Evolutionary conservation across 1,139 yeast genomes (phyloP).

Genomic region (Blastobotrys proliferans): DNA sequence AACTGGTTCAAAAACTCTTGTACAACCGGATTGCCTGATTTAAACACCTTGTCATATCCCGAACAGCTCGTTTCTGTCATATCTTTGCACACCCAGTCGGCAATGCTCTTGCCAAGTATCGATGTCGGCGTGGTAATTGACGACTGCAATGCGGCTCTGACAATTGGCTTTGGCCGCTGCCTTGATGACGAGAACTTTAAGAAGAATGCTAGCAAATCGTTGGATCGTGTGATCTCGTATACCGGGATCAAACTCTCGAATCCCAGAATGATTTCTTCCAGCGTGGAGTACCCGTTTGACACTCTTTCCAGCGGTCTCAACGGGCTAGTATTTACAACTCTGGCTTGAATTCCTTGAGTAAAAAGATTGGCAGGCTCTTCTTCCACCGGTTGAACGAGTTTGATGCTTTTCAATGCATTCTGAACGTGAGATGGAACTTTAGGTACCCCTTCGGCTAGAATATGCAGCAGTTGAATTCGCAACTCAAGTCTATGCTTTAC

Average conservation of each 20-base stretch:
- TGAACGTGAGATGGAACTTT: slow-evolving; percentile 16
- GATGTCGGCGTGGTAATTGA: slow-evolving; percentile 18
- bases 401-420: slow-evolving; percentile 7
- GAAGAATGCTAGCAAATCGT: slow-evolving; percentile 31
- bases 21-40: slow-evolving; percentile 14
- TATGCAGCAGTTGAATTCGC: slow-evolving; percentile 21
- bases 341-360: slow-evolving; percentile 28
- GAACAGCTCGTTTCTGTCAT: slow-evolving; percentile 30
- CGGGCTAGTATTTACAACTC: slow-evolving; percentile 31
- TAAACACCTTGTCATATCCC: slow-evolving; percentile 18
- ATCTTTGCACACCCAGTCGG: slow-evolving; percentile 32
- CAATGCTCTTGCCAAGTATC: slow-evolving; percentile 22
- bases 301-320: slow-evolving; percentile 25
- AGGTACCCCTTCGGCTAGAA: slow-evolving; percentile 22
- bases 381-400: slow-evolving; percentile 2
- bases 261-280: slow-evolving; percentile 21
- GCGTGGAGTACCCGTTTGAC: slow-evolving; percentile 23
- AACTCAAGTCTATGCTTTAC: slow-evolving; percentile 21
- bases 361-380: slow-evolving; percentile 15
- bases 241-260: slow-evolving; percentile 22
- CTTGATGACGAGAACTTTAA: slow-evolving; percentile 25
- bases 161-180: slow-evolving; percentile 27
- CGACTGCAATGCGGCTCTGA: slow-evolving; percentile 31
- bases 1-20: slow-evolving; percentile 23
- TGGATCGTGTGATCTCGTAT: slow-evolving; percentile 20